A percentile compares a stretch with the other conserved stretches of the same genome.
Conservation (phyloP, 2,329 filamentous ascomycete species). For the Alternaria infectoria region DNA sequence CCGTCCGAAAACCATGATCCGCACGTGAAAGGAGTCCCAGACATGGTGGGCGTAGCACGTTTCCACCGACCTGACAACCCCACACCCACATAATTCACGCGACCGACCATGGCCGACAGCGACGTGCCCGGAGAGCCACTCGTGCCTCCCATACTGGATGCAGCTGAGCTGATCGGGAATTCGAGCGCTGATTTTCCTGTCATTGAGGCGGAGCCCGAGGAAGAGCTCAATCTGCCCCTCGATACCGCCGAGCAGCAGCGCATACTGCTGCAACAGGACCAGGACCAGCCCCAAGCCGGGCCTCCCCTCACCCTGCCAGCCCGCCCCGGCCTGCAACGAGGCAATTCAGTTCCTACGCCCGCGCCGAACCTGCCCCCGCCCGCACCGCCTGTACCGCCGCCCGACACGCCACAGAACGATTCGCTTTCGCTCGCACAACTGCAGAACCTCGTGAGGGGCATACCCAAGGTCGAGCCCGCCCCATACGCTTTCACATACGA, state of each 20-base stretch:
- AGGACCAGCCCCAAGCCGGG: slow-evolving; percentile 21
- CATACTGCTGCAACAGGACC: slow-evolving; percentile 33
- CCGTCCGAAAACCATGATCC: slow-evolving; percentile 19
- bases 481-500: slow-evolving; percentile 77
- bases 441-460: slow-evolving; percentile 51
- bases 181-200: slow-evolving; percentile 37
- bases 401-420: slow-evolving; percentile 47
- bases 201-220: slow-evolving; percentile 39
- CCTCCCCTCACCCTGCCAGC: slow-evolving; percentile 32
- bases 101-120: slow-evolving; percentile 36
- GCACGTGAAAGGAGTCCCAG: slow-evolving; percentile 25
- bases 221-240: slow-evolving; percentile 44
- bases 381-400: slow-evolving; percentile 42
- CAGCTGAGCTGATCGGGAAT: slow-evolving; percentile 45
- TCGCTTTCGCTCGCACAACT: slow-evolving; percentile 57
- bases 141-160: slow-evolving; percentile 46
- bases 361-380: slow-evolving; percentile 54
- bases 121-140: slow-evolving; percentile 33
- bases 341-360: slow-evolving; percentile 47
- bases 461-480: slow-evolving; percentile 51
- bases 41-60: slow-evolving; percentile 32
- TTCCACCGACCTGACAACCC: slow-evolving; percentile 17
- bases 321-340: slow-evolving; percentile 51
- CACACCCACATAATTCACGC: slow-evolving; percentile 16
- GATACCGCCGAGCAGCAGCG: slow-evolving; percentile 46